phyloP scores from a whole-genome alignment of 139 green algal genomes.

The Spirogloea muscicola region DNA sequence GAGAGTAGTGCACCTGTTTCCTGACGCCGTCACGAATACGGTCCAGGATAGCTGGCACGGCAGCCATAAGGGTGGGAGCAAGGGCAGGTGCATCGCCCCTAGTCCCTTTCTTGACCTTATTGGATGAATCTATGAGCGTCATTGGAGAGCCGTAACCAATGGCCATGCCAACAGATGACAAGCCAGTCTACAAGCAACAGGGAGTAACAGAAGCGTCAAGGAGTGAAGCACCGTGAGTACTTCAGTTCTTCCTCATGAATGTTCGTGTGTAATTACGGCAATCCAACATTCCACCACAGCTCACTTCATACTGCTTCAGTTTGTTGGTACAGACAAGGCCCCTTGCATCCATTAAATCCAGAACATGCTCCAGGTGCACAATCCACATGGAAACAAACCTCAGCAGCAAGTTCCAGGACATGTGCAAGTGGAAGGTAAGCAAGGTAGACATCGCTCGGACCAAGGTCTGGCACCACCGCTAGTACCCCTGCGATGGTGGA shows the following conservation, averaged over 20 bases:
- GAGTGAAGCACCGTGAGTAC: too few relatives aligned
- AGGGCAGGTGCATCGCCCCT: slow-evolving; percentile 42
- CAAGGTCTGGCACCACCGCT: slow-evolving; percentile 14
- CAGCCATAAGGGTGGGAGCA: slow-evolving; percentile 47
- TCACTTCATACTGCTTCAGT: too few relatives aligned
- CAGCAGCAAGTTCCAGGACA: slow-evolving; percentile 50
- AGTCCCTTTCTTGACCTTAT: slow-evolving; percentile 45
- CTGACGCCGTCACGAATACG: slow-evolving; percentile 36
- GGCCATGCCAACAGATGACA: slow-evolving; percentile 49
- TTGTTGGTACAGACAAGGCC: too few relatives aligned
- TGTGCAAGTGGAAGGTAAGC: slow-evolving; percentile 53
- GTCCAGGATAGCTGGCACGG: slow-evolving; percentile 49
- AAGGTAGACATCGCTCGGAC: slow-evolving; percentile 39
- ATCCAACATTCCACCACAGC: too few relatives aligned
- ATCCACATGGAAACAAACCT: too few relatives aligned
- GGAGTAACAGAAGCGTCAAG: not conserved
- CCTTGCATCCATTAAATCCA: too few relatives aligned
- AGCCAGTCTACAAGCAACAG: slow-evolving; percentile 3
- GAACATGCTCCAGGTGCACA: too few relatives aligned
- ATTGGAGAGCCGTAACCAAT: slow-evolving; percentile 50
- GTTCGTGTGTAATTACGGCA: too few relatives aligned
- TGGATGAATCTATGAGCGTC: slow-evolving; percentile 47
- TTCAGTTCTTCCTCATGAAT: too few relatives aligned
- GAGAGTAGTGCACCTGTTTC: slow-evolving; percentile 24
- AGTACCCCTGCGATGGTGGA: slow-evolving; percentile 19